Evolutionary conservation across 202 grass and related monocot genomes (phyloP), one percentile per base, ranked within the genome.

Genomic region (Zoysia matrella): DNA sequence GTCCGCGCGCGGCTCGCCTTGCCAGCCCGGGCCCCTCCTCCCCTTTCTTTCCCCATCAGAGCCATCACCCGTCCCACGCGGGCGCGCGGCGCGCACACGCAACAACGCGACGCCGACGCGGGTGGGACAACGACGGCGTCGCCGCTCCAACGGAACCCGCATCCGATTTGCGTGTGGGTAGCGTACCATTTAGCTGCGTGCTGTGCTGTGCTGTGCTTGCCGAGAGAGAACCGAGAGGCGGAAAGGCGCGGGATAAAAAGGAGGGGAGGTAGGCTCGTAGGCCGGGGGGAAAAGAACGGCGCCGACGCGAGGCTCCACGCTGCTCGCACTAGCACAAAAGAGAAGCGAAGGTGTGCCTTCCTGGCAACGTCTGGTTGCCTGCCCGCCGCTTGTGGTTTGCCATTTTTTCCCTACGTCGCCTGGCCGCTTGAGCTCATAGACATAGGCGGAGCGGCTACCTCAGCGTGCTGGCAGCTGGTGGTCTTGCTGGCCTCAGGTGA

Each of bases 231-330:
- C 54, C 52, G n/a, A 18, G 47, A 58, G 58, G 75, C 60, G 10
- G 2, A 42, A 65, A 63, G 61, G 18, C 1, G 69, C 8, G 50
- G 30, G 69, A 51, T 50, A 52, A 46, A 80, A 67, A 79, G 75
- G 67, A 47, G 74, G 71, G 2, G 16, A 6, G 12, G 43, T 16
- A 58, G 47, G 13, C 15, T 51, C 9, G 62, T 22, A 67, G 70
- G 70, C 60, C 68, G 22, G 9, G n/a, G 49, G 22, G 2, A 7
- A 56, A 78, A 22, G 53, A 79, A 80, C 70, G 76, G 81, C 75
- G 60, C 71, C 84, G 18, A 15, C 70, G 58, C 60, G 71, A 83
- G 83, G 83, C 85, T 56, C 6, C 52, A 74, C 22, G 43, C 85
- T 16, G 47, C 36, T 5, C 4, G 15, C 77, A 22, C 22, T 22